phyloP scores from a whole-genome alignment of 768 basidiomycete genomes.

The Lactarius evosmus region DNA sequence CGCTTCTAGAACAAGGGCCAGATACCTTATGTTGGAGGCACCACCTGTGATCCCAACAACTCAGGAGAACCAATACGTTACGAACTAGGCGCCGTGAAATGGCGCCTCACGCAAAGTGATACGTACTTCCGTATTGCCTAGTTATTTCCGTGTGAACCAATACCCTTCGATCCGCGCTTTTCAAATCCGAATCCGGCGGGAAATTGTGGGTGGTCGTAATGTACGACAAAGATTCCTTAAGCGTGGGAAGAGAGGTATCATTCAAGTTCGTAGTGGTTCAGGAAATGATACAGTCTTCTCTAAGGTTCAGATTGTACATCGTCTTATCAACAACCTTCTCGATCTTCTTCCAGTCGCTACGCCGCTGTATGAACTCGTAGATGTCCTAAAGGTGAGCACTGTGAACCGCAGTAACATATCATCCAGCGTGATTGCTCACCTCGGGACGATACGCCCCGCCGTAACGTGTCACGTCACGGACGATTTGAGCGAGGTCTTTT shows the following conservation, averaged over 20 bases:
- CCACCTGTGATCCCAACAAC: conserved; percentile 12
- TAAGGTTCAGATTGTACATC: conserved; percentile 91
- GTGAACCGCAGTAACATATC: not conserved
- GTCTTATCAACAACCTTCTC: conserved; percentile 94
- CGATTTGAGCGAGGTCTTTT: conserved; percentile 94
- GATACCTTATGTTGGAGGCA: conserved; percentile 4
- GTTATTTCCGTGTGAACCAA: conserved; percentile 10
- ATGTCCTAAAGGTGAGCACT: conserved; percentile 52
- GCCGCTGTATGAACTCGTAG: conserved; percentile 92
- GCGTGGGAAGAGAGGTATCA: not conserved
- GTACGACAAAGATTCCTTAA: not conserved
- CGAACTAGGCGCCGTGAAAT: conserved; percentile 12
- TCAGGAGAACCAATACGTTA: conserved; percentile 6
- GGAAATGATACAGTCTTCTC: conserved; percentile 76
- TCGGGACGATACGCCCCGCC: conserved; percentile 94
- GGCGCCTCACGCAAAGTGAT: conserved; percentile 16
- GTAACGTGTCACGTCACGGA: conserved; percentile 91
- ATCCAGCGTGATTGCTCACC: conserved; percentile 42
- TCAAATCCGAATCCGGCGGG: conserved; percentile 8
- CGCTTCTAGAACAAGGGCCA: conserved; percentile 3
- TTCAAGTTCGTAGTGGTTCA: conserved; percentile 25
- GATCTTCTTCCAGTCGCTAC: conserved; percentile 98
- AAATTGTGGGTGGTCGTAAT: not conserved
- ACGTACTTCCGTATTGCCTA: conserved; percentile 14
- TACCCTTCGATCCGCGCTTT: not conserved